Conservation (phyloP, 805 yeast species). For the Sugiyamaella boreocaroliniensis region DNA sequence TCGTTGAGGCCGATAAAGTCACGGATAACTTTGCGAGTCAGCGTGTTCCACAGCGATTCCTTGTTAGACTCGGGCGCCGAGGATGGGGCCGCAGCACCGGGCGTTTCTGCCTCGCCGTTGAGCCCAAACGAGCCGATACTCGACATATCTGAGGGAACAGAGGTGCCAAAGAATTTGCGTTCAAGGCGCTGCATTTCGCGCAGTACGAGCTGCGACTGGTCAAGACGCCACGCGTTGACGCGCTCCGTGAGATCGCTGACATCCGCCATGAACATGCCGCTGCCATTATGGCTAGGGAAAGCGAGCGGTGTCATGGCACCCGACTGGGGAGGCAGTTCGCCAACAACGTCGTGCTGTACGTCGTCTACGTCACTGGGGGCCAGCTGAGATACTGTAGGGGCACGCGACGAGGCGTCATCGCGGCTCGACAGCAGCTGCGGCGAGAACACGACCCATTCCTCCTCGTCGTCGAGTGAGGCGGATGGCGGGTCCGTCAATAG, state of each 20-base stretch:
- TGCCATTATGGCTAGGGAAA: constrained; percentile 32
- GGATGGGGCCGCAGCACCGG: not conserved
- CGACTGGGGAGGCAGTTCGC: constrained; percentile 4
- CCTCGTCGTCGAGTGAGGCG: constrained; percentile 14
- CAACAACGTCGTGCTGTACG: constrained; percentile 10
- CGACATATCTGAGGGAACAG: constrained; percentile 1
- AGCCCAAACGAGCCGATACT: constrained; percentile 9
- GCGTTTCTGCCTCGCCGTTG: not conserved
- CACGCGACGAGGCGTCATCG: constrained; percentile 8
- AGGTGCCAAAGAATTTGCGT: constrained; percentile 1
- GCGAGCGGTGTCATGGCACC: constrained; percentile 24
- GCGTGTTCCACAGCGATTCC: constrained; percentile 14
- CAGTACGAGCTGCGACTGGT: constrained; percentile 30
- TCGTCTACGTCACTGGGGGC: constrained; percentile 12
- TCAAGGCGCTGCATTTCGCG: constrained; percentile 25
- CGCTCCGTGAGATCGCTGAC: constrained; percentile 31
- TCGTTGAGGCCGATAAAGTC: constrained; percentile 32
- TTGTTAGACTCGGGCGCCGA: not conserved
- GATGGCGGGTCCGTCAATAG: not conserved
- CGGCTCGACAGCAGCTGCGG: constrained; percentile 22
- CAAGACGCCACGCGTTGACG: constrained; percentile 36
- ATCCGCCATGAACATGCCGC: constrained; percentile 26
- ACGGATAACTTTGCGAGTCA: constrained; percentile 21
- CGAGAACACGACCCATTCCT: constrained; percentile 36
- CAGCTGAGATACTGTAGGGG: constrained; percentile 13